Conservation (phyloP, 371 early-diverging fungal species). For the Mortierella sp. region DNA sequence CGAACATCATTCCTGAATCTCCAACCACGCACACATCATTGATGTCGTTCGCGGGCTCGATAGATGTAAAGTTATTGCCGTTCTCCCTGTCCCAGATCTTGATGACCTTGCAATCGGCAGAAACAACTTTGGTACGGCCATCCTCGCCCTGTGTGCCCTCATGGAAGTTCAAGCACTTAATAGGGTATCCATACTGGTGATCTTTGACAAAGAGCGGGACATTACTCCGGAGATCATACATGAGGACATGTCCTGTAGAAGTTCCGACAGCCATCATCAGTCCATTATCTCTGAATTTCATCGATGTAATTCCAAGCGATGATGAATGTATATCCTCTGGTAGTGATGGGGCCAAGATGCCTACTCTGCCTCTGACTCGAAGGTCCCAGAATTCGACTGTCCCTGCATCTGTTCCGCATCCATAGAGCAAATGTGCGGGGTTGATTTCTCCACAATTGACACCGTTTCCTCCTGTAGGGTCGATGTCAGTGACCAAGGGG, state of each 20-base stretch:
- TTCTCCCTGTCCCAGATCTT: constrained; percentile 91
- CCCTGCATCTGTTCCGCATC: constrained; percentile 89
- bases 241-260: constrained; percentile 87
- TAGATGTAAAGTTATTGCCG: constrained; percentile 88
- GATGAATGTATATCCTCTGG: constrained; percentile 59
- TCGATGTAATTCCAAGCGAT: constrained; percentile 74
- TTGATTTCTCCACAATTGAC: constrained; percentile 88
- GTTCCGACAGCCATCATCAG: constrained; percentile 92
- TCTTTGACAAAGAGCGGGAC: constrained; percentile 90
- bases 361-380: constrained; percentile 78
- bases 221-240: constrained; percentile 94
- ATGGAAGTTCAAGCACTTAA: constrained; percentile 89
- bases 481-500: constrained; percentile 79
- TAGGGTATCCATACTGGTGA: constrained; percentile 97
- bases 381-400: constrained; percentile 97
- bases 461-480: constrained; percentile 61
- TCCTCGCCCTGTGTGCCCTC: constrained; percentile 66
- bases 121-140: constrained; percentile 80
- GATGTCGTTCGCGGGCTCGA: constrained; percentile 92
- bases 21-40: constrained; percentile 91
- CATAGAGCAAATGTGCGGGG: constrained; percentile 93
- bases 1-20: constrained; percentile 90
- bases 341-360: constrained; percentile 66
- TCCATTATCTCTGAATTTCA: constrained; percentile 90
- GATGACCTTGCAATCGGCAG: constrained; percentile 90